Conservation (phyloP, 2,329 filamentous ascomycete species). For the Trematosphaeria pertusa region DNA sequence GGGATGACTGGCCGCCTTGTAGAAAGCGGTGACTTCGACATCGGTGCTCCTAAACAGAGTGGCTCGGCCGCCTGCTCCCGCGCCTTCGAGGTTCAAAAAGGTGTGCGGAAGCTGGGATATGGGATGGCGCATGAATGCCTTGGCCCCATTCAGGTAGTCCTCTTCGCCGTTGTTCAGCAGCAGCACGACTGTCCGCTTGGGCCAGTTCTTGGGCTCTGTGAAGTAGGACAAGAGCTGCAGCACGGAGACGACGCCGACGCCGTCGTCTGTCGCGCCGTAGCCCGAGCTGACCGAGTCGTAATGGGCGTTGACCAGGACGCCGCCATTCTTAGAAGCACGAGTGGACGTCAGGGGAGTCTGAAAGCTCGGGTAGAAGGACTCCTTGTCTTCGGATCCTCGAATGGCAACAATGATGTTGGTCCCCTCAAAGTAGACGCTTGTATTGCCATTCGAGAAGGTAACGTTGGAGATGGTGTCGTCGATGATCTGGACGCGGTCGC, state of each 20-base stretch:
- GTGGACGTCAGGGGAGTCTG: conserved; percentile 46
- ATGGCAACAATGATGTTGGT: conserved; percentile 94
- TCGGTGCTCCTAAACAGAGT: conserved; percentile 89
- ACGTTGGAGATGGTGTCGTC: conserved; percentile 82
- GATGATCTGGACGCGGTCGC: conserved; percentile 68
- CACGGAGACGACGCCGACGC: conserved; percentile 84
- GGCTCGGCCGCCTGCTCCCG: conserved; percentile 87
- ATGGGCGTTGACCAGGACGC: conserved; percentile 92
- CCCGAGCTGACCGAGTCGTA: conserved; percentile 94
- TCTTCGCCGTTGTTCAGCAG: conserved; percentile 97
- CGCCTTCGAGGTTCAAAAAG: conserved; percentile 94
- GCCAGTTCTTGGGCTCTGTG: conserved; percentile 70
- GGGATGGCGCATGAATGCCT: conserved; percentile 83
- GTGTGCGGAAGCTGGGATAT: conserved; percentile 81
- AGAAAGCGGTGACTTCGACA: conserved; percentile 81
- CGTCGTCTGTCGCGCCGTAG: conserved; percentile 93
- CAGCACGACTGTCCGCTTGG: conserved; percentile 79
- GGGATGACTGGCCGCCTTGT: conserved; percentile 73
- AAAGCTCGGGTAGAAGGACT: conserved; percentile 72
- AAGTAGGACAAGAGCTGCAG: conserved; percentile 90
- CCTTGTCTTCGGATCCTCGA: conserved; percentile 75
- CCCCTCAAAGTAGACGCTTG: conserved; percentile 83
- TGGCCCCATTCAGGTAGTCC: conserved; percentile 86
- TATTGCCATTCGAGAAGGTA: conserved; percentile 65
- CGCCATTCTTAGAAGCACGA: conserved; percentile 64